A percentile compares a stretch with the other conserved stretches of the same genome.
These are phyloP conservation scores for Termitomyces sp. DNA, from an alignment of 768 basidiomycete genomes.

Conservation along the genomic window DNA sequence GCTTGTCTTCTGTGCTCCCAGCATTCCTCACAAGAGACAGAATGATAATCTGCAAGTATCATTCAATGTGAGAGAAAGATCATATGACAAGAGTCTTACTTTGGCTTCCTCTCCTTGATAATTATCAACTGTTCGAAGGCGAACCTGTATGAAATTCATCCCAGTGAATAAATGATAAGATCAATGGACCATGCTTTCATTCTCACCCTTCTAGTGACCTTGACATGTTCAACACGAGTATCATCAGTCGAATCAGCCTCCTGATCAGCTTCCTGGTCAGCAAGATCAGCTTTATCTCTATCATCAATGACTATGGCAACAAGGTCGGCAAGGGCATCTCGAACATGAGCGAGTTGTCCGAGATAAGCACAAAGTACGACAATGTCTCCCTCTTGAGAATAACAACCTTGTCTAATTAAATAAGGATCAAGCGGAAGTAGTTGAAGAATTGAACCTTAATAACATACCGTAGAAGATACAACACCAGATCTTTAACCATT, in stretches of 20 bases:
- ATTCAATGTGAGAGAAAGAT: background rate
- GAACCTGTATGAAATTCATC: constrained; percentile 38
- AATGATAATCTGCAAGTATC: constrained; percentile 51
- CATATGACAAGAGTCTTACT: constrained; percentile 22
- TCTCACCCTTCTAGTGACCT: constrained; percentile 51
- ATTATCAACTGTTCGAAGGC: constrained; percentile 72
- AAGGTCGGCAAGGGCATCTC: constrained; percentile 35
- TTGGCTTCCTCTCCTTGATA: constrained; percentile 76
- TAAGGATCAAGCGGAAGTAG: background rate
- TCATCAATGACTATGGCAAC: constrained; percentile 70
- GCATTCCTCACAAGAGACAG: constrained; percentile 73
- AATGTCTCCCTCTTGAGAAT: constrained; percentile 44
- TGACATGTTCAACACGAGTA: constrained; percentile 39
- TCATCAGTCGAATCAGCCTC: constrained; percentile 18
- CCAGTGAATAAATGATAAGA: background rate
- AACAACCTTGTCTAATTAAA: constrained; percentile 36
- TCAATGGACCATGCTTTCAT: background rate
- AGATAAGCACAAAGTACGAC: constrained; percentile 47
- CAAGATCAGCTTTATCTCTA: constrained; percentile 60
- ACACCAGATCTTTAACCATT: constrained; percentile 43
- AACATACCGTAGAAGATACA: constrained; percentile 38
- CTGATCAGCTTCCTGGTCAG: constrained; percentile 44
- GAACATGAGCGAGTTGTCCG: constrained; percentile 39
- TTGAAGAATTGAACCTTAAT: background rate
- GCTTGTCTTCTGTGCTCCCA: constrained; percentile 37